Evolutionary conservation across 192 early-diverging fungal species (phyloP), one percentile per base, ranked within the genome.

Genomic region (Chytriomyces sp.): DNA sequence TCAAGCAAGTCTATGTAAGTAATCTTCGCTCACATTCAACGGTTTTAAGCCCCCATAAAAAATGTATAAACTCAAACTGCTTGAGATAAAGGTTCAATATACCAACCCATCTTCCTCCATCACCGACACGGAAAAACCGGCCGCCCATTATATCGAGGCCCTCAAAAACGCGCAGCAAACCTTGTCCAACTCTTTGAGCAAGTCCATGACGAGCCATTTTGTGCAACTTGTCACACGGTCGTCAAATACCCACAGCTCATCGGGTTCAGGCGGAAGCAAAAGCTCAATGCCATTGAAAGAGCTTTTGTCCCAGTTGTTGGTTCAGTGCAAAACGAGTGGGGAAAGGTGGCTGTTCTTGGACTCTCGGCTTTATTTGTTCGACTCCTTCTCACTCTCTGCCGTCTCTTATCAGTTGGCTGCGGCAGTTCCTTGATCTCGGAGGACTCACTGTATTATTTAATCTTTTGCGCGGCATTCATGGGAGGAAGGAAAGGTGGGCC

Each of bases 351-450:
- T 6, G 1, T 53, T 47, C 9, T 35, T 13, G 18, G 8, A 18
- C 13, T 45, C 28, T n/a, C 57, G 13, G n/a, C 44, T 45, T 4
- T 5, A 6, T 20, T 43, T 50, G 16, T 24, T 8, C 63, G 45
- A 18, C 28, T 20, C 45, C 6, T 18, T 23, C n/a, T 16, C 35
- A 35, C 35, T 0, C 35, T 35, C 35, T 35, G 35, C 35, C 28
- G 28, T 35, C 68, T 77, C 23, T 49, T 23, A 71, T n/a, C 57
- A 80, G 80, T 23, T 86, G 85, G 85, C 16, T 86, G 43, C 61
- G 69, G 5, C 48, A 80, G 5, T 86, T 86, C 61, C 46, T 84
- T 13, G 85, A 84, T 44, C 65, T 69, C 7, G 85, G 85, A 10
- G 85, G 85, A 10, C 49, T 84, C 13, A 28, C 43, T n/a, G 78